A percentile compares a stretch with the other conserved stretches of the same genome.
Evolutionary conservation across 176 grass and related monocot genomes (phyloP).

Genomic region (Phyllostachys edulis): DNA sequence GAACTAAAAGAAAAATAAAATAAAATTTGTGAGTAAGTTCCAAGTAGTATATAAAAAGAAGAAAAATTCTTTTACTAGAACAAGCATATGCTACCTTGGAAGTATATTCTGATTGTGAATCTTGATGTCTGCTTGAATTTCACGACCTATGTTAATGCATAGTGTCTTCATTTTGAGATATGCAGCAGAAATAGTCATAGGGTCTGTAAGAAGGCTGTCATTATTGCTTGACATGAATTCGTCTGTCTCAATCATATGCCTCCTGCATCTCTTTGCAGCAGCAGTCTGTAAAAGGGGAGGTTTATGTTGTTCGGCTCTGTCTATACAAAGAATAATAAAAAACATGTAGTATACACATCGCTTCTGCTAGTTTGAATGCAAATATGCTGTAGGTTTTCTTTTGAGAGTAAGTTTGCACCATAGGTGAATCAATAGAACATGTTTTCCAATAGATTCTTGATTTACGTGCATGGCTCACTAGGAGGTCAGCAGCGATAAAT

Average conservation of each 20-base stretch:
- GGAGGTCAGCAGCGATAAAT: not conserved
- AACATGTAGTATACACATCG: not conserved
- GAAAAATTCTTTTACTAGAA: not conserved
- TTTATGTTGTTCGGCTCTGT: constrained; percentile 17
- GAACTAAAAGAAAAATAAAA: constrained; percentile 53
- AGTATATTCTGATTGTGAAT: constrained; percentile 95
- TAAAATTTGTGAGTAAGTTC: constrained; percentile 20
- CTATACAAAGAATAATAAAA: not conserved
- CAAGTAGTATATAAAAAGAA: constrained; percentile 3
- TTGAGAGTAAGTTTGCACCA: not conserved
- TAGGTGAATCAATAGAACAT: not conserved
- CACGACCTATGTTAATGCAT: constrained; percentile 78
- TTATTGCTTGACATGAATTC: constrained; percentile 85
- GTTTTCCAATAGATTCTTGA: not conserved
- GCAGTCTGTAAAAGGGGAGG: constrained; percentile 55
- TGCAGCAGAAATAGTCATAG: constrained; percentile 74
- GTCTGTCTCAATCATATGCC: constrained; percentile 94
- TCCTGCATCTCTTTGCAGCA: constrained; percentile 78
- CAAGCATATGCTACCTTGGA: constrained; percentile 60
- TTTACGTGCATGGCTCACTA: not conserved
- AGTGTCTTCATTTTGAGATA: constrained; percentile 96
- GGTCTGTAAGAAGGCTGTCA: constrained; percentile 74
- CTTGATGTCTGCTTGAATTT: constrained; percentile 95
- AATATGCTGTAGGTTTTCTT: not conserved
- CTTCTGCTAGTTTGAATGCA: constrained; percentile 8